phyloP scores from a whole-genome alignment of 192 early-diverging fungal genomes.

The Phlyctochytrium planicorne region DNA sequence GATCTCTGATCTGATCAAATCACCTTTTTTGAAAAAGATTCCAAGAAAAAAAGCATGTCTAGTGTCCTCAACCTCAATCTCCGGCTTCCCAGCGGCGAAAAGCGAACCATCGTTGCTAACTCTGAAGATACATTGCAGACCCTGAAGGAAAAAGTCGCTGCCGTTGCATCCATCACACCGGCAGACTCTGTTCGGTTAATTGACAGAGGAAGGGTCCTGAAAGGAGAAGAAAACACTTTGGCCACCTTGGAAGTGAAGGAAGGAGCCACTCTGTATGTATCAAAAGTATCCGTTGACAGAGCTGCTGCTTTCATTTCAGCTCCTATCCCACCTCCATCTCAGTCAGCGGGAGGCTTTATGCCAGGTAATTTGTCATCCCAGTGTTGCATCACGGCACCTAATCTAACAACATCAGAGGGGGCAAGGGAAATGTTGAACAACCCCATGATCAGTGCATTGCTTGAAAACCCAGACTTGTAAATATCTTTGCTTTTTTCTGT shows the following conservation, averaged over 20 bases:
- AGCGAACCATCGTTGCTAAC: constrained; percentile 4
- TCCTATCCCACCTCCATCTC: constrained; percentile 5
- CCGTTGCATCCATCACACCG: constrained; percentile 8
- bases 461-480: constrained; percentile 32
- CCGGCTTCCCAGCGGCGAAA: constrained; percentile 18
- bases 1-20: too few species aligned
- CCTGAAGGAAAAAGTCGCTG: constrained; percentile 14
- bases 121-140: constrained; percentile 13
- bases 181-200: constrained; percentile 22
- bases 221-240: constrained; percentile 17
- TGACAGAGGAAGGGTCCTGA: constrained; percentile 20
- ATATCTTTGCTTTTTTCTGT: too few species aligned
- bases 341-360: background rate
- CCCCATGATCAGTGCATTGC: constrained; percentile 22
- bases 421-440: constrained; percentile 19
- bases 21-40: too few species aligned
- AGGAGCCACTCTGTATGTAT: constrained; percentile 15
- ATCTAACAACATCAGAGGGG: background rate
- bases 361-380: background rate
- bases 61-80: constrained; percentile 17
- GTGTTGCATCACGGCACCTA: background rate
- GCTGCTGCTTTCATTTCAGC: background rate
- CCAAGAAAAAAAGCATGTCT: too few species aligned
- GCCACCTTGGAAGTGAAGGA: constrained; percentile 13
- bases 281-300: background rate